Evolutionary conservation across 2,329 filamentous ascomycete species (phyloP).

Genomic region (Sclerotinia glacialis): DNA sequence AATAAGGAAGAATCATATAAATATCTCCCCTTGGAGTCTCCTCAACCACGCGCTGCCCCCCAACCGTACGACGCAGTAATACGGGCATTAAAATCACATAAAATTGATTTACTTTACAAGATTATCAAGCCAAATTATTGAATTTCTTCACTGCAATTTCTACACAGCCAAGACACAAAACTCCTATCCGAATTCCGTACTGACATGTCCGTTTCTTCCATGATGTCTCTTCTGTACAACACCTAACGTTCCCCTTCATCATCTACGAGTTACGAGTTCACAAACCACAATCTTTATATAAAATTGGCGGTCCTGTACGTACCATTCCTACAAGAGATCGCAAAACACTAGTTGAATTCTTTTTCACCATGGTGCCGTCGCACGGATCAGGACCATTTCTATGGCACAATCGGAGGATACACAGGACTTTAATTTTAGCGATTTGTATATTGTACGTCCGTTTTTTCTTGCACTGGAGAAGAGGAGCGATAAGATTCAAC

Average conservation of each 20-base stretch:
- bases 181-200: neutral
- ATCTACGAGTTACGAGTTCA: neutral
- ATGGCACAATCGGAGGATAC: slow-evolving; percentile 8
- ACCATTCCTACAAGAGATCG: neutral
- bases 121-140: neutral
- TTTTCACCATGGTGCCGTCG: neutral
- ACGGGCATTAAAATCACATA: too few relatives aligned
- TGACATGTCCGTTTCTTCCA: neutral
- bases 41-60: neutral
- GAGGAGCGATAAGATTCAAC: neutral
- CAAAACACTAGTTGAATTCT: neutral
- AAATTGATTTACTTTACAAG: neutral
- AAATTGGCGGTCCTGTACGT: neutral
- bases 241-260: neutral
- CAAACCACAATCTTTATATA: neutral
- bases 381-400: neutral
- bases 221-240: neutral
- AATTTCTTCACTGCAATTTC: neutral
- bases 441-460: slow-evolving; percentile 16
- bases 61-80: neutral
- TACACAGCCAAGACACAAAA: neutral
- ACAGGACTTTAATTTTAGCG: slow-evolving; percentile 13
- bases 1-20: neutral
- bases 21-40: too few relatives aligned
- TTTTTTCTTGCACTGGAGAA: neutral